Evolutionary conservation across 2,329 filamentous ascomycete genomes (phyloP).

Genomic region (Triangularia setosa): DNA sequence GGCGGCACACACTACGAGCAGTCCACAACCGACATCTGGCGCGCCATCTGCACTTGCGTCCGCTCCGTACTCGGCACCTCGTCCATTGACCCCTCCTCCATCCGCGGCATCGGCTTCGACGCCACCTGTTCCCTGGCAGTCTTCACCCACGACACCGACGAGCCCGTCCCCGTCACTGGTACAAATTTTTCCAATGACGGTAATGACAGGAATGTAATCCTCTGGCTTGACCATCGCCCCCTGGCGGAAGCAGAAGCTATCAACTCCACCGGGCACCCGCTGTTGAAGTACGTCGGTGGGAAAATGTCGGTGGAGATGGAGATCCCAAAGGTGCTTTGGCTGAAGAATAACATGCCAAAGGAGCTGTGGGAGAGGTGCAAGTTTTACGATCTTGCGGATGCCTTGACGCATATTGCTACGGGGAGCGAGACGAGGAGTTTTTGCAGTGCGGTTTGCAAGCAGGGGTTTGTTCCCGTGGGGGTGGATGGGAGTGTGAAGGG

Average conservation of each 20-base stretch:
- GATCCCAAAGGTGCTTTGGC: slow-evolving; percentile 95
- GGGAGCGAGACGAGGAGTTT: slow-evolving; percentile 89
- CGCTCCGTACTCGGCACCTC: slow-evolving; percentile 78
- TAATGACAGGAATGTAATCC: slow-evolving; percentile 88
- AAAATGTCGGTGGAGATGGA: slow-evolving; percentile 99
- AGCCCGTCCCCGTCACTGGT: slow-evolving; percentile 85
- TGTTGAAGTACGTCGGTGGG: slow-evolving; percentile 92
- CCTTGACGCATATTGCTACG: slow-evolving; percentile 89
- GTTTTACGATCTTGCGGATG: slow-evolving; percentile 93
- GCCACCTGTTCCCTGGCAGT: slow-evolving; percentile 97
- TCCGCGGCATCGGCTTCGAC: slow-evolving; percentile 93
- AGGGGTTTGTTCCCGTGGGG: slow-evolving; percentile 93
- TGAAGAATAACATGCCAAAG: slow-evolving; percentile 96
- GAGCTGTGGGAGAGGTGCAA: slow-evolving; percentile 90
- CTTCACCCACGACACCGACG: slow-evolving; percentile 82
- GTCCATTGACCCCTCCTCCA: slow-evolving; percentile 67
- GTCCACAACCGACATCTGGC: slow-evolving; percentile 97
- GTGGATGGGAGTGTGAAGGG: slow-evolving; percentile 96
- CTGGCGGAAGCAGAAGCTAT: slow-evolving; percentile 88
- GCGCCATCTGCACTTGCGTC: slow-evolving; percentile 85
- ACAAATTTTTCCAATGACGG: slow-evolving; percentile 76
- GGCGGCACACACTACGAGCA: slow-evolving; percentile 67
- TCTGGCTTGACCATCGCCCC: slow-evolving; percentile 96
- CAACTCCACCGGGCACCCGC: slow-evolving; percentile 86
- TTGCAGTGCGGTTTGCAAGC: slow-evolving; percentile 95